phyloP scores from a whole-genome alignment of 495 filamentous ascomycete species.

The Aspergillus mulundensis region DNA sequence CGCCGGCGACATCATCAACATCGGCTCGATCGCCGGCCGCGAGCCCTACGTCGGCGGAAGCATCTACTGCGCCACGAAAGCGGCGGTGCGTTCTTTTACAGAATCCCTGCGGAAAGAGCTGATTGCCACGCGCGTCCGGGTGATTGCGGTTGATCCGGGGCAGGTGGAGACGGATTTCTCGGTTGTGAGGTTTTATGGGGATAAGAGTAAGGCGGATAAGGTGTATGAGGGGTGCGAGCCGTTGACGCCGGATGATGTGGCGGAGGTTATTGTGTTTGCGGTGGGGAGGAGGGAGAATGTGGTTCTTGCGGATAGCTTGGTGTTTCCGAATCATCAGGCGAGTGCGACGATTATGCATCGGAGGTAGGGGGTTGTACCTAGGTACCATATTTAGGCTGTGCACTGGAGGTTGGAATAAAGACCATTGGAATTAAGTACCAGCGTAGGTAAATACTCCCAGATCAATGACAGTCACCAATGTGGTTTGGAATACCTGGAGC shows the following conservation, averaged over 20 bases:
- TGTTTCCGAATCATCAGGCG: background rate
- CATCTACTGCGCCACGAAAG: constrained; percentile 1
- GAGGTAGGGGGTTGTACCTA: no score
- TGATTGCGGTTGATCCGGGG: background rate
- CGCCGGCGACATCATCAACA: constrained; percentile 1
- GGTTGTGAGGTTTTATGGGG: background rate
- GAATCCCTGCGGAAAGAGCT: constrained; percentile 1
- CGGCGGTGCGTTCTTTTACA: background rate
- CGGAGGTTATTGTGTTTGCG: constrained; percentile 3
- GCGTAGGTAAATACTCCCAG: no score
- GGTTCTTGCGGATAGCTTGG: background rate
- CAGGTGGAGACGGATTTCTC: constrained; percentile 2
- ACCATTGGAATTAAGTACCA: no score
- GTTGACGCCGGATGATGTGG: constrained; percentile 1
- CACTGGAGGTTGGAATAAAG: no score
- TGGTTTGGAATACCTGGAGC: no score
- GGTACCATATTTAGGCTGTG: no score
- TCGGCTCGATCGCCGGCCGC: background rate
- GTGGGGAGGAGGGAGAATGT: background rate
- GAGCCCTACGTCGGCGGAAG: constrained; percentile 1
- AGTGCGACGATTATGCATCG: constrained; percentile 2
- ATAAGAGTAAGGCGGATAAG: background rate
- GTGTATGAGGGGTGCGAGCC: constrained; percentile 2
- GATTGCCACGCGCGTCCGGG: background rate
- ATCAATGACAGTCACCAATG: no score